phyloP scores from a whole-genome alignment of 139 green algal genomes.

The Micractinium sp. region DNA sequence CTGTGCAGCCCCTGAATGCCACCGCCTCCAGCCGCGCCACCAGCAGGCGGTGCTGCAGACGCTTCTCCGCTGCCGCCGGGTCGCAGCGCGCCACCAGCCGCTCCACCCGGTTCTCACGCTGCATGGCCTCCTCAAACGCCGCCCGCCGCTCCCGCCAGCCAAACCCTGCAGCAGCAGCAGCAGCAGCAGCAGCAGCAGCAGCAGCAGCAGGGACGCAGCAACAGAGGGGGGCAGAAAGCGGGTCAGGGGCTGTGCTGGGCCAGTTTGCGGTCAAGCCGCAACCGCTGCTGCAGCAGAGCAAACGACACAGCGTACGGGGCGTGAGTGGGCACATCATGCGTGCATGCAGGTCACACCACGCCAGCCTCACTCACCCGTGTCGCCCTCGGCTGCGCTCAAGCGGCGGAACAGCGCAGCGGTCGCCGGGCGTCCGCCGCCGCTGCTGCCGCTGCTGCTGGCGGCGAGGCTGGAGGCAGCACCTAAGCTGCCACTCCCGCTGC shows the following conservation, averaged over 20 bases:
- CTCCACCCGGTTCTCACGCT: slow-evolving; percentile 26
- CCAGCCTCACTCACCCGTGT: not conserved
- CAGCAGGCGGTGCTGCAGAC: slow-evolving; percentile 30
- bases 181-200: not conserved
- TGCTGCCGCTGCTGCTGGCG: not conserved
- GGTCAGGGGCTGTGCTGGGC: no score
- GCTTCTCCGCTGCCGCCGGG: slow-evolving; percentile 2
- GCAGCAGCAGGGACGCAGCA: not conserved
- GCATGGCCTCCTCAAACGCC: slow-evolving; percentile 8
- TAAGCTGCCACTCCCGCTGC: not conserved
- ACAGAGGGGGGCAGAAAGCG: no score
- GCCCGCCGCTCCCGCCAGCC: slow-evolving; percentile 21
- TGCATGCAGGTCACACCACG: no score
- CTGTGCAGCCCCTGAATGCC: not conserved
- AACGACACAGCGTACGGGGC: no score
- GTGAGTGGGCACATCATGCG: not conserved
- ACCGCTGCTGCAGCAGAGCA: not conserved
- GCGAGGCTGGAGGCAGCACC: not conserved
- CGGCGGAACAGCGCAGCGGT: not conserved
- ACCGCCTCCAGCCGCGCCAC: slow-evolving; percentile 26
- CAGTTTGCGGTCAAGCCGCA: no score
- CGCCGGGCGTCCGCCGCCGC: not conserved
- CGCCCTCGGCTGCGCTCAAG: not conserved
- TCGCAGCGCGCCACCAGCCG: slow-evolving; percentile 15
- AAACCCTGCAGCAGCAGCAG: slow-evolving; percentile 12